A percentile compares a stretch with the other conserved stretches of the same genome.
These are phyloP conservation scores for Nicotiana tabacum DNA, from an alignment of 257 asterid genomes.

Conservation along the genomic window DNA sequence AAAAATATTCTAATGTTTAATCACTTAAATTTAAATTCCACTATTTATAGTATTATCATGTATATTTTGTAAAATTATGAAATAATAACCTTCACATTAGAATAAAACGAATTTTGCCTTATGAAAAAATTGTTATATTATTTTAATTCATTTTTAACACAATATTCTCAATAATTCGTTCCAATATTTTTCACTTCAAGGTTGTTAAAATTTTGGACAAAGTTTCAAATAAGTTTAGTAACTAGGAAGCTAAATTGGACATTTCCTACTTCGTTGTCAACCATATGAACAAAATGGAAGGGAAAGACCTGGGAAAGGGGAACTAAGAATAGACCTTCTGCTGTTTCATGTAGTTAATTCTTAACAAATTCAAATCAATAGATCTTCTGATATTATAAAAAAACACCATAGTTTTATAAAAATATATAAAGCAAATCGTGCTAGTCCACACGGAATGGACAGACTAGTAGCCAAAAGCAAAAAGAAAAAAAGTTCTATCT, in stretches of 20 bases:
- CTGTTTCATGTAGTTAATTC: neutral
- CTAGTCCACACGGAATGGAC: neutral
- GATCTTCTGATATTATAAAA: neutral
- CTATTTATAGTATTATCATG: neutral
- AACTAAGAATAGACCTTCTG: neutral
- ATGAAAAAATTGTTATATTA: neutral
- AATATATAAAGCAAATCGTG: neutral
- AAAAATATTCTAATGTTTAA: too few relatives aligned
- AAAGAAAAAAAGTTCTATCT: neutral
- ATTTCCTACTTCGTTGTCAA: neutral
- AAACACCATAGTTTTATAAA: neutral
- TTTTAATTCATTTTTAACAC: neutral
- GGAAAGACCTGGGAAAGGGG: neutral
- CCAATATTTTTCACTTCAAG: neutral
- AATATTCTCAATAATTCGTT: neutral
- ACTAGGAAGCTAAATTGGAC: neutral
- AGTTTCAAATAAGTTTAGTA: neutral
- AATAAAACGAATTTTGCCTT: neutral
- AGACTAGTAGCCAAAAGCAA: neutral
- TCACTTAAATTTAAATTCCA: too few relatives aligned
- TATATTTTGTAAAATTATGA: neutral
- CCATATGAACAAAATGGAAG: neutral
- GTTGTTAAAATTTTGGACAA: neutral
- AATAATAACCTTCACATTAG: neutral
- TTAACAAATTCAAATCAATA: neutral